phyloP scores from a whole-genome alignment of 2,329 filamentous ascomycete species.

The Diaporthe sp. region DNA sequence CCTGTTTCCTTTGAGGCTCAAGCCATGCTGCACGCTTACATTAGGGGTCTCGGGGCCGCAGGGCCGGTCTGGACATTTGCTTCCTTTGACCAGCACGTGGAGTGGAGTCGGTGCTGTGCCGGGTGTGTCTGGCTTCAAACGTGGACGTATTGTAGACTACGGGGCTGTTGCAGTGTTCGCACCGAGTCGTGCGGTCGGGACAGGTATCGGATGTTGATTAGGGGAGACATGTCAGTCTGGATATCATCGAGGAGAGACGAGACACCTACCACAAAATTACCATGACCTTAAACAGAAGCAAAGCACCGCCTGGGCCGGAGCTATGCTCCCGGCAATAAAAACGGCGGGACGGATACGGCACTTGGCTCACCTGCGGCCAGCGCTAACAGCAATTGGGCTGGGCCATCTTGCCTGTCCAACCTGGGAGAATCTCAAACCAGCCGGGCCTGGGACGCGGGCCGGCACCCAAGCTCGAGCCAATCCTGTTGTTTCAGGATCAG shows the following conservation, averaged over 20 bases:
- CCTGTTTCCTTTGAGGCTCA: conserved; percentile 7
- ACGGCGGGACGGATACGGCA: conserved; percentile 22
- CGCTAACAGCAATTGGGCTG: conserved; percentile 6
- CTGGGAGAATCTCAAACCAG: conserved; percentile 17
- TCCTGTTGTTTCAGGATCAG: conserved; percentile 21
- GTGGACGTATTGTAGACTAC: no score
- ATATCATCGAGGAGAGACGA: not conserved
- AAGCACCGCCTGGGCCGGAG: not conserved
- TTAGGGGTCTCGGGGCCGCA: not conserved
- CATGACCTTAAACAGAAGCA: not conserved
- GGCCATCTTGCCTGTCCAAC: not conserved
- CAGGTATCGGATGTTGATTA: not conserved
- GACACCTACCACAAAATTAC: not conserved
- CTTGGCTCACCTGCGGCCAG: conserved; percentile 16
- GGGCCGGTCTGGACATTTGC: conserved; percentile 3
- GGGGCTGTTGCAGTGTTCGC: not conserved
- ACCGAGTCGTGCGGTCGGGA: not conserved
- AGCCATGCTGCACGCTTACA: not conserved
- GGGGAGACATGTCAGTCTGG: no score
- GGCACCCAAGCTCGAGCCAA: conserved; percentile 21
- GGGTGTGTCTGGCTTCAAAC: not conserved
- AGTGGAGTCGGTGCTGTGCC: no score
- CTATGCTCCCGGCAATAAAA: not conserved
- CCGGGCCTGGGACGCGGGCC: conserved; percentile 17
- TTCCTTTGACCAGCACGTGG: conserved; percentile 24